phyloP scores from a whole-genome alignment of 2,329 filamentous ascomycete genomes.

The Ophiostoma sp. region DNA sequence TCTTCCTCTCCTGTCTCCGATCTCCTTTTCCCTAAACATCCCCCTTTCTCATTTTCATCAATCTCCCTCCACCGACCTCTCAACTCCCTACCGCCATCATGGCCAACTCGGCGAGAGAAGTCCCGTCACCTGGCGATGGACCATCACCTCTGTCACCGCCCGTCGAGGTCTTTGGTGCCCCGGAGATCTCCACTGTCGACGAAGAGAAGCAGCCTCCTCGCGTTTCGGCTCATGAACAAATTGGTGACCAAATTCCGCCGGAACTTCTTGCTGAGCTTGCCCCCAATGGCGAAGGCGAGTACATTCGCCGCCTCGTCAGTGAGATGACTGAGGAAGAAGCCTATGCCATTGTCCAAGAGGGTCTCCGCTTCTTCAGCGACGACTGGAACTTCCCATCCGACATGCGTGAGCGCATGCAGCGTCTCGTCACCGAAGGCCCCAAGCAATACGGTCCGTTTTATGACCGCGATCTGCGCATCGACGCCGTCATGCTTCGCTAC shows the following conservation, averaged over 20 bases:
- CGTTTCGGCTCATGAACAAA: slow-evolving; percentile 27
- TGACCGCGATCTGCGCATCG: slow-evolving; percentile 44
- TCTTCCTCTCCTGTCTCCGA: neutral
- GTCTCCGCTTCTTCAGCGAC: slow-evolving; percentile 43
- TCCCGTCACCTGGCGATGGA: neutral
- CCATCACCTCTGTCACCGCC: neutral
- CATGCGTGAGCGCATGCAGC: slow-evolving; percentile 45
- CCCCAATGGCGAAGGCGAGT: slow-evolving; percentile 46
- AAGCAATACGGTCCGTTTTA: slow-evolving; percentile 45
- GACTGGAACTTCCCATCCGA: slow-evolving; percentile 49
- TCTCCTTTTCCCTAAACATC: neutral
- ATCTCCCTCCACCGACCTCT: neutral
- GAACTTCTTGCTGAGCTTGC: slow-evolving; percentile 44
- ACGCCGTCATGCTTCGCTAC: slow-evolving; percentile 44
- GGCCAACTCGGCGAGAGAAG: neutral
- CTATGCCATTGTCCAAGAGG: slow-evolving; percentile 42
- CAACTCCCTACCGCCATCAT: neutral
- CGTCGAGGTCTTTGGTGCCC: neutral
- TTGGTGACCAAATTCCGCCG: slow-evolving; percentile 43
- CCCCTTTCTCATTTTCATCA: neutral
- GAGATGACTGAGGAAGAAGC: slow-evolving; percentile 47
- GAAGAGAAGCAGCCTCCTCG: slow-evolving; percentile 35
- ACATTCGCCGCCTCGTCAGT: slow-evolving; percentile 45
- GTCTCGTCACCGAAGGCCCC: slow-evolving; percentile 39
- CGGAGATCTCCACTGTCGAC: slow-evolving; percentile 28